A percentile compares a stretch with the other conserved stretches of the same genome.
Conservation (phyloP, 441 rosid species). For the Aquilaria agallochum region DNA sequence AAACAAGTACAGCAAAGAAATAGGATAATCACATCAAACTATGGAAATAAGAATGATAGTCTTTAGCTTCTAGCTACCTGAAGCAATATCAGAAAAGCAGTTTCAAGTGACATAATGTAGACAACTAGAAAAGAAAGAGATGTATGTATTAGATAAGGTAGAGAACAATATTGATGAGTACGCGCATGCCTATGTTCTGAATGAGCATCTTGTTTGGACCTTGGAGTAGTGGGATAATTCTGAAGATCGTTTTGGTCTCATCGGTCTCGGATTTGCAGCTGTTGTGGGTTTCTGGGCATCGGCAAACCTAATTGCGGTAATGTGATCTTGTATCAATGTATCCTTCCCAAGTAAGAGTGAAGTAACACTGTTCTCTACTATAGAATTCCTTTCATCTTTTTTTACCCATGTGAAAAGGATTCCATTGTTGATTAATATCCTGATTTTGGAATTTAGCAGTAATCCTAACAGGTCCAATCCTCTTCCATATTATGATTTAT, state of each 20-base stretch:
- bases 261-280: conserved; percentile 78
- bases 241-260: conserved; percentile 73
- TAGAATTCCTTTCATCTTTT: no score
- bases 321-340: background rate
- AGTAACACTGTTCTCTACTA: no score
- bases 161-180: background rate
- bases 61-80: no score
- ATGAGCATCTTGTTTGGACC: background rate
- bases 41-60: no score
- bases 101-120: no score
- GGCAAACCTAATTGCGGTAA: conserved; percentile 57
- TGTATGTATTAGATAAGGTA: no score
- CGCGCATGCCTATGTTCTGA: background rate
- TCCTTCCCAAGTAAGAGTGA: background rate
- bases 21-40: no score
- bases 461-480: background rate
- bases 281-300: conserved; percentile 83
- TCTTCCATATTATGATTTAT: conserved; percentile 1
- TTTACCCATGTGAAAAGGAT: no score
- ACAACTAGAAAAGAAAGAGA: no score
- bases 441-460: background rate
- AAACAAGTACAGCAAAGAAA: no score
- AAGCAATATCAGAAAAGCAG: no score
- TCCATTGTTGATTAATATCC: no score
- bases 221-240: conserved; percentile 66